These are phyloP conservation scores for Penicillium aurantiogriseum DNA, from an alignment of 2,329 filamentous ascomycete genomes.

Conservation along the genomic window DNA sequence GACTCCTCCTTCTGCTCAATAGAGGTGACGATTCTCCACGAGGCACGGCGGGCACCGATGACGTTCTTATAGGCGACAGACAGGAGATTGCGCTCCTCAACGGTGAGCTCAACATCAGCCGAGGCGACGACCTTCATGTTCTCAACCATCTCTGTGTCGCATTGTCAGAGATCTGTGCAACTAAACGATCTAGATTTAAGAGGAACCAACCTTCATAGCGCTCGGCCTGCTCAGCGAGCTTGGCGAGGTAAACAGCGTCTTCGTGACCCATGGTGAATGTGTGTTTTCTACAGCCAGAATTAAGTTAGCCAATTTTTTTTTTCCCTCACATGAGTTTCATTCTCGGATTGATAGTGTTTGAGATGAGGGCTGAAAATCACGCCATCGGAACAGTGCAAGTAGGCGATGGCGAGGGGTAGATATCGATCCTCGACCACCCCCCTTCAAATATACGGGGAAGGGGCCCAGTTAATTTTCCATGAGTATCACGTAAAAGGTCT, in stretches of 20 bases:
- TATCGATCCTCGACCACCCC: not conserved
- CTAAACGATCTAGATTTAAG: slow-evolving; percentile 17
- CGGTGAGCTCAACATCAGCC: slow-evolving; percentile 76
- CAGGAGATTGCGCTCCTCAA: slow-evolving; percentile 96
- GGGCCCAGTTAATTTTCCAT: slow-evolving; percentile 2
- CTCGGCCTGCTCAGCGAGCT: slow-evolving; percentile 99
- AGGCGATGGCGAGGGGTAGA: slow-evolving; percentile 26
- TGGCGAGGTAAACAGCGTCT: slow-evolving; percentile 98
- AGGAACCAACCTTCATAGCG: slow-evolving; percentile 86
- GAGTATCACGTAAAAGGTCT: slow-evolving; percentile 3
- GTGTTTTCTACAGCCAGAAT: slow-evolving; percentile 28
- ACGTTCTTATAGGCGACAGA: slow-evolving; percentile 99
- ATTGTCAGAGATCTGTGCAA: slow-evolving; percentile 10
- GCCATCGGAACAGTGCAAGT: slow-evolving; percentile 24
- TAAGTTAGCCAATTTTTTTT: not conserved
- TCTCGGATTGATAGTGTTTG: slow-evolving; percentile 2
- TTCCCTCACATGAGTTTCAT: not conserved
- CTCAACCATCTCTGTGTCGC: slow-evolving; percentile 86
- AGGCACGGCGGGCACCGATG: slow-evolving; percentile 92
- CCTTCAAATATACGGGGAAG: slow-evolving; percentile 3
- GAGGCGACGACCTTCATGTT: slow-evolving; percentile 99
- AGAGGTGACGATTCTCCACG: slow-evolving; percentile 96
- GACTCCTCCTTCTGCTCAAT: slow-evolving; percentile 99
- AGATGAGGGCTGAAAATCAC: slow-evolving; percentile 18
- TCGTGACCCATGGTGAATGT: slow-evolving; percentile 90